Conservation (phyloP, 2,329 filamentous ascomycete species). For the Sporothrix globosa region DNA sequence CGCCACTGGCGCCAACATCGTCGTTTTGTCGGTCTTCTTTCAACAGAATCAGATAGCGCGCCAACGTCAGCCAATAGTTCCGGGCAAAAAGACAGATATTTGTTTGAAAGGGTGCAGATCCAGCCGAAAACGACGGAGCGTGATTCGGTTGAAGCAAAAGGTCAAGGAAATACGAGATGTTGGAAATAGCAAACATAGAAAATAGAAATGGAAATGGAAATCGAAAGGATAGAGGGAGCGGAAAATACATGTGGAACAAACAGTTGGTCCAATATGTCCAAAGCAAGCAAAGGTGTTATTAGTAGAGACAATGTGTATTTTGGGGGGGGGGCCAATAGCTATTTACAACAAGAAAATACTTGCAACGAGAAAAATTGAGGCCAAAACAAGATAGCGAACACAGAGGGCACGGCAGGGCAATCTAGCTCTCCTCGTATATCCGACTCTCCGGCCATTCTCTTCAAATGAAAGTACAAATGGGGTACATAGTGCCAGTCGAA, state of each 20-base stretch:
- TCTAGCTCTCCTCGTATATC: neutral
- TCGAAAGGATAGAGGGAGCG: neutral
- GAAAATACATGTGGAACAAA: neutral
- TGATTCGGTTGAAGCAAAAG: neutral
- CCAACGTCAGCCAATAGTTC: constrained; percentile 18
- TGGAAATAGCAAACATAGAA: neutral
- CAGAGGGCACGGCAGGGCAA: neutral
- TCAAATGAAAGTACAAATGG: neutral
- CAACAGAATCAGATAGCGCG: neutral
- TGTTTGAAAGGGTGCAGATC: constrained; percentile 1
- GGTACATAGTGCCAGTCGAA: neutral
- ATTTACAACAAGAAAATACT: constrained; percentile 19
- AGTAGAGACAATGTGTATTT: constrained; percentile 6
- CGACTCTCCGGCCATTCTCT: neutral
- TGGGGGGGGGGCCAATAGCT: neutral
- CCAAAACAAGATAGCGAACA: neutral
- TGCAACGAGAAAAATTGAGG: neutral
- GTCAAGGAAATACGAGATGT: neutral
- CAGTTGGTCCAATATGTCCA: neutral
- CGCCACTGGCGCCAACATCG: neutral
- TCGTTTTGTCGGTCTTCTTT: no score
- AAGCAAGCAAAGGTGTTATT: neutral
- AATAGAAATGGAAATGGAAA: no score
- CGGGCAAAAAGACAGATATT: neutral
- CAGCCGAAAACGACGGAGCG: neutral